Evolutionary conservation across 2,329 filamentous ascomycete genomes (phyloP), one percentile per base, ranked within the genome.

Genomic region (Colletotrichum sublineola): DNA sequence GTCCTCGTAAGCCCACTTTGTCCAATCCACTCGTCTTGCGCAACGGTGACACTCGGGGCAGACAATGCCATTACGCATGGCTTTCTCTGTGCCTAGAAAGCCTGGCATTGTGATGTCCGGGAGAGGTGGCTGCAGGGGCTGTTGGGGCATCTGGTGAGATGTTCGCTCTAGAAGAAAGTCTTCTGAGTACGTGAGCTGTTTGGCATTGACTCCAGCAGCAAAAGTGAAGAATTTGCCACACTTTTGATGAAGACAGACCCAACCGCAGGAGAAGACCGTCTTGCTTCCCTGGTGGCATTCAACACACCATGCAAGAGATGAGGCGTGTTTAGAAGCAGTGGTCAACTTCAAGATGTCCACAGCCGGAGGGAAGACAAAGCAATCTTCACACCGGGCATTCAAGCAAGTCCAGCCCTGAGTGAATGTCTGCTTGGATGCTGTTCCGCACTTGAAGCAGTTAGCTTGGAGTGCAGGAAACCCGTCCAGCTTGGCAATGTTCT

Each of bases 11-110:
- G 82, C 79, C 91, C 91, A 94, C 1, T 86, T 84, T 6, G 80
- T 81, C 91, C 92, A 95, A 33, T 85, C 80, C 18, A 86, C 82
- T 1, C 92, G 86, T 2, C 89, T 85, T 53, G 86, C 90, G 75
- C 92, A 93, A 52, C 88, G 86, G 0, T 84, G 82, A 74, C 93
- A 95, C 1, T 81, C 71, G 0, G 89, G 90, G 75, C 93, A 95
- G 2, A 92, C 88, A 58, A 94, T 88, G 0, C 92, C 93, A 63
- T 84, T 83, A 76, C 89, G 91, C 68, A 87, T 89, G 11, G 83
- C 79, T 3, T 82, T 81, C 14, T 88, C 85, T 0, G 87, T 86
- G 4, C 88, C 86, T 18, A 71, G 12, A n/a, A 52, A 38, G 14
- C 82, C 81, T 0, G 79, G 75, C 1, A 81, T 77, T 6, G 79